Evolutionary conservation across 2,329 filamentous ascomycete species (phyloP).

Genomic region (Botryosphaeria agaves): DNA sequence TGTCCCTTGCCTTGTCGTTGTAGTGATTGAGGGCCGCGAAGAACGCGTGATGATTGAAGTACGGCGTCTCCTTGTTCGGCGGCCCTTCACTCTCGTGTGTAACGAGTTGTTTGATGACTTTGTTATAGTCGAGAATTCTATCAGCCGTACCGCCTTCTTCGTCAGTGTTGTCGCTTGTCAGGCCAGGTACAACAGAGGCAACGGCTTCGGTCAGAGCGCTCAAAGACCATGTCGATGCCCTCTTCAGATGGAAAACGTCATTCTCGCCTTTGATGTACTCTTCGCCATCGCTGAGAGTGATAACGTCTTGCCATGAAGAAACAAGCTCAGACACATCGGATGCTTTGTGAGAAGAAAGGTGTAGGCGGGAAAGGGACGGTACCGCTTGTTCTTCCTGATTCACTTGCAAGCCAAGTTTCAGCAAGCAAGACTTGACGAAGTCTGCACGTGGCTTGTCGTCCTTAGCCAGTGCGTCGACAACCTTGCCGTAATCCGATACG

Average conservation of each 20-base stretch:
- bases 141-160: constrained; percentile 18
- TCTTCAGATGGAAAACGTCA: constrained; percentile 68
- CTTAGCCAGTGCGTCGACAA: constrained; percentile 49
- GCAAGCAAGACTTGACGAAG: constrained; percentile 66
- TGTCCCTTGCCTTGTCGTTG: constrained; percentile 29
- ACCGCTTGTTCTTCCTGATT: constrained; percentile 50
- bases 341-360: constrained; percentile 56
- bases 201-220: constrained; percentile 11
- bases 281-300: constrained; percentile 44
- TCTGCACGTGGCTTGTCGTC: constrained; percentile 52
- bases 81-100: constrained; percentile 54
- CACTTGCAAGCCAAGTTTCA: constrained; percentile 67
- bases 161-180: constrained; percentile 15
- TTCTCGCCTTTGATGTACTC: constrained; percentile 65
- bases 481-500: constrained; percentile 49
- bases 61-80: constrained; percentile 55
- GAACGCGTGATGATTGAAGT: constrained; percentile 70
- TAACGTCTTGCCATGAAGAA: constrained; percentile 46
- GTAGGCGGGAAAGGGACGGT: constrained; percentile 65
- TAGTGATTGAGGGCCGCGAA: constrained; percentile 56
- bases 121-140: constrained; percentile 57
- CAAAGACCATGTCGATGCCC: constrained; percentile 32
- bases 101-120: constrained; percentile 55
- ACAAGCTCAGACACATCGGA: constrained; percentile 51
- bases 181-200: constrained; percentile 5